Evolutionary conservation across 129 eudicot species (phyloP).

Genomic region (Flaveria linearis): DNA sequence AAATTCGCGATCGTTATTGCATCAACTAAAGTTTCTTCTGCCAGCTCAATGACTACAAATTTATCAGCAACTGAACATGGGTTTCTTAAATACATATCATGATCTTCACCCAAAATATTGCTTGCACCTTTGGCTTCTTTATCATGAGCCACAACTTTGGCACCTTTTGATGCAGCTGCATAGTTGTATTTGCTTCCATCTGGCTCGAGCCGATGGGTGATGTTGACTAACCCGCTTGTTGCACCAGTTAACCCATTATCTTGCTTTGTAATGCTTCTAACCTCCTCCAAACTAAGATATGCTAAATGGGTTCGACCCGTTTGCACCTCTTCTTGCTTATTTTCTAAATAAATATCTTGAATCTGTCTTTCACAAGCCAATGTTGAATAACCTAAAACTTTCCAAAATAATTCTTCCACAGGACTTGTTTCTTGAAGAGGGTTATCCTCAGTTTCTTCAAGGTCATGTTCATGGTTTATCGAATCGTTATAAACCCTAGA

Average conservation of each 20-base stretch:
- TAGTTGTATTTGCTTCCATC: constrained; percentile 93
- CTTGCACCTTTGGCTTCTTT: constrained; percentile 91
- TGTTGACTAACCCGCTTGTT: constrained; percentile 37
- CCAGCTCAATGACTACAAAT: constrained; percentile 78
- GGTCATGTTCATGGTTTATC: constrained; percentile 4
- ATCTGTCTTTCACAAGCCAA: constrained; percentile 44
- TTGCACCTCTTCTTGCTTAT: constrained; percentile 33
- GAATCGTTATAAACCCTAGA: constrained; percentile 40
- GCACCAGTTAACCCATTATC: constrained; percentile 25
- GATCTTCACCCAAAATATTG: constrained; percentile 73
- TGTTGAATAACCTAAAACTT: constrained; percentile 44
- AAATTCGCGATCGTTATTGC: constrained; percentile 78
- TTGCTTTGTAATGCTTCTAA: constrained; percentile 42
- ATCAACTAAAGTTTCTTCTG: constrained; percentile 83
- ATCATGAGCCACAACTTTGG: constrained; percentile 85
- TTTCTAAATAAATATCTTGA: constrained; percentile 31
- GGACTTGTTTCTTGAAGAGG: constrained; percentile 38
- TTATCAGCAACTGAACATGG: constrained; percentile 89
- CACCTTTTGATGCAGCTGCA: constrained; percentile 84
- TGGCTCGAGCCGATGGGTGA: constrained; percentile 90
- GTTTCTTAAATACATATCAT: constrained; percentile 83
- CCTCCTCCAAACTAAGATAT: constrained; percentile 55
- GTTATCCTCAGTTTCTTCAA: constrained; percentile 23
- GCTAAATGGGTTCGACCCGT: constrained; percentile 39
- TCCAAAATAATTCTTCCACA: constrained; percentile 39